Conservation (phyloP, 345 rosid species). For the Eucalyptus cladocalyx region DNA sequence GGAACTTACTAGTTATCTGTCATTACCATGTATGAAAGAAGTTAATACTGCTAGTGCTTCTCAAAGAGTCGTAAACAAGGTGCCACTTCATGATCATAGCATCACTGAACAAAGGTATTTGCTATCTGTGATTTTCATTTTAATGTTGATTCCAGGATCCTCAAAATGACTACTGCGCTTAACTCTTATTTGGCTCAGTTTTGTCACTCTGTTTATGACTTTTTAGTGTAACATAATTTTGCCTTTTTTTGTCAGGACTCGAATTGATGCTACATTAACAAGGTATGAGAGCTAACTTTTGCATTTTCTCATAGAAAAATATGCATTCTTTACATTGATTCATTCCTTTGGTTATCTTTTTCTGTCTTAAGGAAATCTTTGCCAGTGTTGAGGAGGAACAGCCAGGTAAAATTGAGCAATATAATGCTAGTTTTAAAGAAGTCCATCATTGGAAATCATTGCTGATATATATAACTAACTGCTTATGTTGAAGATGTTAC, state of each 20-base stretch:
- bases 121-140: not conserved
- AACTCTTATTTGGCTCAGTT: not conserved
- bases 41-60: conserved; percentile 3
- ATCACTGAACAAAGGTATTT: conserved; percentile 31
- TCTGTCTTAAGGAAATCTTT: conserved; percentile 43
- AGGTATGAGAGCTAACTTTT: conserved; percentile 17
- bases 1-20: conserved; percentile 7
- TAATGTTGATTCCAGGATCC: not conserved
- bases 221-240: not conserved
- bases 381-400: conserved; percentile 14
- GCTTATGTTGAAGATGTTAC: not conserved
- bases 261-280: not conserved
- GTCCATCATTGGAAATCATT: not conserved
- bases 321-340: not conserved
- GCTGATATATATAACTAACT: not conserved
- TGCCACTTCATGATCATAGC: conserved; percentile 13
- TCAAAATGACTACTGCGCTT: not conserved
- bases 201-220: not conserved
- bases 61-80: conserved; percentile 15
- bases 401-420: not conserved
- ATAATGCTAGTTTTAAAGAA: not conserved
- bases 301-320: not conserved
- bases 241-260: not conserved
- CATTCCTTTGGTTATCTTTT: not conserved
- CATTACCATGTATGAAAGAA: conserved; percentile 5